Conservation (phyloP, 2,329 filamentous ascomycete genomes). For the Monilinia polystroma region DNA sequence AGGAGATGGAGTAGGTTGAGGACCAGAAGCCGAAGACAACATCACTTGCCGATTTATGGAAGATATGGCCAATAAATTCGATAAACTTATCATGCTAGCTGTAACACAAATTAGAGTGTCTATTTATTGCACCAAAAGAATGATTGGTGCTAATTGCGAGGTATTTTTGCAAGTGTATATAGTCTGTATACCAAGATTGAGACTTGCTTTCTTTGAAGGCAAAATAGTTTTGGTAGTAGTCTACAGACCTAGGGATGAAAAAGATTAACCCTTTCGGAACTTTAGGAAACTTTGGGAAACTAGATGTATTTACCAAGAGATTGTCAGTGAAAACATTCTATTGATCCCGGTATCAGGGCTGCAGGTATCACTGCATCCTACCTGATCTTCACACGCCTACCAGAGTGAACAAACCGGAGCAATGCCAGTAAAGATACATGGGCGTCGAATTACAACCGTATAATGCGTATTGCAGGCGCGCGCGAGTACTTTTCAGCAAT, state of each 20-base stretch:
- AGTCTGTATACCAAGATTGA: not conserved
- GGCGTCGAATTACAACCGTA: not conserved
- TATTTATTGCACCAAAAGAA: not conserved
- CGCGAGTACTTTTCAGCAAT: too few relatives aligned
- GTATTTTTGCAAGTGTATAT: not conserved
- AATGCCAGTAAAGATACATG: not conserved
- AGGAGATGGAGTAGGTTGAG: too few relatives aligned
- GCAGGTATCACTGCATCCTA: not conserved
- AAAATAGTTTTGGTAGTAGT: not conserved
- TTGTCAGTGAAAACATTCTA: not conserved
- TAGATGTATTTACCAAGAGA: not conserved
- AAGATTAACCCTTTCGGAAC: not conserved
- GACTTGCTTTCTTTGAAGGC: not conserved
- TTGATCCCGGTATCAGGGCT: not conserved
- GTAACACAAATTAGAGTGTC: not conserved
- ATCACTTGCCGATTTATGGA: too few relatives aligned
- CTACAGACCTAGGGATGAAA: not conserved
- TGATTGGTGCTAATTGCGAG: not conserved
- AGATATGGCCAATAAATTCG: not conserved
- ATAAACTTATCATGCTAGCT: not conserved
- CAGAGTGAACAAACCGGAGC: not conserved
- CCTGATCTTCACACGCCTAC: not conserved
- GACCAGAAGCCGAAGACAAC: too few relatives aligned
- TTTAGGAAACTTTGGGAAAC: accelerated
- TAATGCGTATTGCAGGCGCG: too few relatives aligned